A percentile compares a stretch with the other conserved stretches of the same genome.
Evolutionary conservation across 164 flowering plant species (phyloP).

Genomic region (Cinnamomum micranthum): DNA sequence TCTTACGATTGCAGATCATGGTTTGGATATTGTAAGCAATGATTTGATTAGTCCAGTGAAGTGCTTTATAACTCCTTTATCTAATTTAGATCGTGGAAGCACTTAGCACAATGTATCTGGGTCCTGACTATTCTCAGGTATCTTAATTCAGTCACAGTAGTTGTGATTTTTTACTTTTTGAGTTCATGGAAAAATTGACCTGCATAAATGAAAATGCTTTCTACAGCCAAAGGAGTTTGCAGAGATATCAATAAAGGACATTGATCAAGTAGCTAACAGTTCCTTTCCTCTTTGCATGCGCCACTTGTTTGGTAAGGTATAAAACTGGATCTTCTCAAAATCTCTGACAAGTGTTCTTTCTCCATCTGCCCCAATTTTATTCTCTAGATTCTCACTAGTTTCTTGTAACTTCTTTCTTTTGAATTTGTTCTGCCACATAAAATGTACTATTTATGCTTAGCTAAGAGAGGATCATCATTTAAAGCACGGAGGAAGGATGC

Average conservation of each 20-base stretch:
- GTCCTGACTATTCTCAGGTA: constrained; percentile 98
- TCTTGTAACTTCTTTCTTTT: not conserved
- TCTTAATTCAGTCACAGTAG: not conserved
- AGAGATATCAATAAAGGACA: constrained; percentile 74
- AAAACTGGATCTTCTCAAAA: constrained; percentile 3
- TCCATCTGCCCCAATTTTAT: not conserved
- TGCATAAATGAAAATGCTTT: not conserved
- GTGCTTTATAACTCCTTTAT: constrained; percentile 7
- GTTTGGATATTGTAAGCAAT: constrained; percentile 3
- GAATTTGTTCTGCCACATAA: not conserved
- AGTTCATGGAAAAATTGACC: constrained; percentile 6
- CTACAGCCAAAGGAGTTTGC: constrained; percentile 63
- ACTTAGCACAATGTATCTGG: constrained; percentile 73
- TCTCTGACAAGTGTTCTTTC: not conserved
- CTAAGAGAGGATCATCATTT: constrained; percentile 95
- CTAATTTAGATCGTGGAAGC: constrained; percentile 75
- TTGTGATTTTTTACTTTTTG: not conserved
- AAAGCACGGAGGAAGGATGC: constrained; percentile 97
- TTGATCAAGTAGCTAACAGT: constrained; percentile 72
- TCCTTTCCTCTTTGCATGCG: constrained; percentile 96
- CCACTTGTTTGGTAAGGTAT: constrained; percentile 86
- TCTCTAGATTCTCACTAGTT: not conserved
- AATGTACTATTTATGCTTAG: constrained; percentile 34
- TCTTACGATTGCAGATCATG: not conserved
- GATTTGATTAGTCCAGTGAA: not conserved